Evolutionary conservation across 208 protist species (phyloP), one percentile per base, ranked within the genome.

Genomic region (Crithidia bombi): DNA sequence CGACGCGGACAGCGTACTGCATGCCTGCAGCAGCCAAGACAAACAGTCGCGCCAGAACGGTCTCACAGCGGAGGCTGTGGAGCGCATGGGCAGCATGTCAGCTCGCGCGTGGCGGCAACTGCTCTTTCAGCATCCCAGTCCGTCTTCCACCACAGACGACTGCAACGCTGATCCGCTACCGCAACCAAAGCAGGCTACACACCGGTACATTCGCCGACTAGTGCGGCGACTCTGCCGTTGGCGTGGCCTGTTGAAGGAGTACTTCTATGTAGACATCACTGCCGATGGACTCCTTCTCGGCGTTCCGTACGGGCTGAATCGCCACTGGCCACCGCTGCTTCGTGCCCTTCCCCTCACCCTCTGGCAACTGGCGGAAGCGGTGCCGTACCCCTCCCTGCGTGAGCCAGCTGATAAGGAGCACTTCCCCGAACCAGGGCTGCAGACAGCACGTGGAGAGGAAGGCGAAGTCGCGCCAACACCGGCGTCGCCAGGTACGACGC

Each of bases 201-300:
- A 56, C 25, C 70, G 63, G 26, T 82, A 82, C 55, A 75, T 91
- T 6, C 58, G 63, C 10, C 81, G 80, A 30, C 72, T 93, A 35
- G 72, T 80, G 26, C 73, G 83, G 10, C 78, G 78, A 11, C 83
- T 96, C 4, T 56, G 69, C 15, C 59, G 57, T 25, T 93, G 86
- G 86, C 80, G 88, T 2, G 72, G 66, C 5, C 86, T 96, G 86
- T 71, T 96, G 63, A 65, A 75, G 66, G 87, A 96, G 73, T 96
- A 96, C 75, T 96, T 92, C 58, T 76, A 69, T 21, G 75, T 96
- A 23, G 65, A 80, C 38, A 81, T 93, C 57, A 83, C 80, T 12
- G 73, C 63, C 5, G 69, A 86, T 26, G 82, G 80, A 5, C 49
- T 81, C 30, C 74, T 92, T 17, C 21, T 82, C 25, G 75, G 82